Evolutionary conservation across 2,329 filamentous ascomycete species (phyloP).

Genomic region (Ceratocystis huliohia): DNA sequence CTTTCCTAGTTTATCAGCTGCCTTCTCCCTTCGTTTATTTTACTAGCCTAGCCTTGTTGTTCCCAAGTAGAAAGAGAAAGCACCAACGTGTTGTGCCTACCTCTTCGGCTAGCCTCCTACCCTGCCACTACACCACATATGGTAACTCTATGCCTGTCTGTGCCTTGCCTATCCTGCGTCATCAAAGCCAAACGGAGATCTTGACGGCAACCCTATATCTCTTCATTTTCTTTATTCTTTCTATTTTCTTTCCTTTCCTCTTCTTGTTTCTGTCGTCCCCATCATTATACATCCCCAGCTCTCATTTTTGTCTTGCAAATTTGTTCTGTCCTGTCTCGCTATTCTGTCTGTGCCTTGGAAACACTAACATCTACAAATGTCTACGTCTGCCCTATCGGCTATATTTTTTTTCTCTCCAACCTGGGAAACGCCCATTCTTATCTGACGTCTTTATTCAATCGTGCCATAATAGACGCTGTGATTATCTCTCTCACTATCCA

Average conservation of each 20-base stretch:
- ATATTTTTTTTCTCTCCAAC: not conserved
- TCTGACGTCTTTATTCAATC: not conserved
- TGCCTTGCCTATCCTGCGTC: not conserved
- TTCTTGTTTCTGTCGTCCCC: not conserved
- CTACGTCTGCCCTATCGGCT: not conserved
- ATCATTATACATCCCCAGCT: not conserved
- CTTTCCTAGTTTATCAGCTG: too few species aligned
- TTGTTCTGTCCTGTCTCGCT: not conserved
- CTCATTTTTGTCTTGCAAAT: not conserved
- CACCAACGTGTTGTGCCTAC: not conserved
- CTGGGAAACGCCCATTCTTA: not conserved
- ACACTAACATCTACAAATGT: not conserved
- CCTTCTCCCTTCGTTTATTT: too few species aligned
- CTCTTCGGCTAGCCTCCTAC: not conserved
- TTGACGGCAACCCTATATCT: not conserved
- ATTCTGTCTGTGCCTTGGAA: not conserved
- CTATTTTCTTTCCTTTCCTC: not conserved
- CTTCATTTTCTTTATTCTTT: not conserved
- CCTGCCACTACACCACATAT: not conserved
- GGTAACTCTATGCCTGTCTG: not conserved
- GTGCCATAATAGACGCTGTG: not conserved
- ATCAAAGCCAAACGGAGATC: not conserved
- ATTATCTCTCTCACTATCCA: not conserved
- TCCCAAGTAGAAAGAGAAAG: not conserved
- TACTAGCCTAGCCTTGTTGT: too few species aligned